Evolutionary conservation across 176 grass and related monocot genomes (phyloP).

Genomic region (Eleusine coracana): DNA sequence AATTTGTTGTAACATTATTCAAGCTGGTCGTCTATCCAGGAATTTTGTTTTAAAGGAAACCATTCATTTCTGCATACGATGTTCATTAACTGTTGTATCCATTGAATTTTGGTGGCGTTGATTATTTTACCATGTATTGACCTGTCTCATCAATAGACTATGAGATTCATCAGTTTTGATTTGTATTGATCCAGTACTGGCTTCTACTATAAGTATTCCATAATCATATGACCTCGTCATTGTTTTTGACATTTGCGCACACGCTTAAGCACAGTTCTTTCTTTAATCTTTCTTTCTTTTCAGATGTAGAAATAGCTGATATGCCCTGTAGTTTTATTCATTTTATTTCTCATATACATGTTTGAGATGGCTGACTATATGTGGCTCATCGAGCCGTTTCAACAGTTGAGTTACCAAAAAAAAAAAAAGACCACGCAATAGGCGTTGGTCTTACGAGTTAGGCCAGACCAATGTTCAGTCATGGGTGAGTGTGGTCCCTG

Average conservation of each 20-base stretch:
- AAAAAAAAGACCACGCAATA: background rate
- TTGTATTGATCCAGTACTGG: background rate
- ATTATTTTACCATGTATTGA: constrained; percentile 1
- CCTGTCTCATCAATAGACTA: background rate
- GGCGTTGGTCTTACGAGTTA: background rate
- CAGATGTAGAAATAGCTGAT: background rate
- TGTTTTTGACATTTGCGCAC: background rate
- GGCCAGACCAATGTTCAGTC: constrained; percentile 4
- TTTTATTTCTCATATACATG: background rate
- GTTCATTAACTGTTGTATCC: background rate
- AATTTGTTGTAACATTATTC: constrained; percentile 51
- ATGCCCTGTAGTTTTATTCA: background rate
- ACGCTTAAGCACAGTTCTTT: background rate
- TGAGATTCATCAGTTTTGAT: background rate
- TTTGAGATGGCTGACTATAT: background rate
- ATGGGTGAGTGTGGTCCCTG: background rate
- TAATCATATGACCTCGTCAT: background rate
- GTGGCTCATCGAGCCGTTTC: constrained; percentile 4
- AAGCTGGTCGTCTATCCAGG: constrained; percentile 17
- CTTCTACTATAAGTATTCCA: background rate
- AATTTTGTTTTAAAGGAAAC: constrained; percentile 27
- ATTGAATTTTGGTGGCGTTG: background rate
- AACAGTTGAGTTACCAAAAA: background rate
- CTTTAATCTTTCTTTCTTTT: background rate
- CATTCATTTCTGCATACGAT: background rate